Conservation (phyloP, 1,284 basidiomycete species). For the Tilletia walkeri region DNA sequence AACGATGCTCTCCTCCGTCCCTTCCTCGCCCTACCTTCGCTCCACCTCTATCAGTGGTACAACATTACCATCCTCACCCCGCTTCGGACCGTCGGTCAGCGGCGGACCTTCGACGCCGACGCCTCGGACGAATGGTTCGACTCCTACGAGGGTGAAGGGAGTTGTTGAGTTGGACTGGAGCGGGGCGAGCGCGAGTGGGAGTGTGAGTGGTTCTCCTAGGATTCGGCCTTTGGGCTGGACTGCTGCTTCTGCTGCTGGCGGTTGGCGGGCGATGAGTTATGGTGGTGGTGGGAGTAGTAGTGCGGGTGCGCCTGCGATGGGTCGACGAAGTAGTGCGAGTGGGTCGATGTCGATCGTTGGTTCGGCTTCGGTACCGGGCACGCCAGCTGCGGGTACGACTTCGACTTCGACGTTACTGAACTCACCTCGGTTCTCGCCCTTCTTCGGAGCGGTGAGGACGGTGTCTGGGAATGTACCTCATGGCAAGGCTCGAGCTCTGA, state of each 20-base stretch:
- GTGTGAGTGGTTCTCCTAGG: neutral
- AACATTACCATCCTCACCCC: neutral
- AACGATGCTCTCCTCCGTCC: neutral
- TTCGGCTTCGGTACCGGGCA: no score
- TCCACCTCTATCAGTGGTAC: neutral
- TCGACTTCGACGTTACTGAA: no score
- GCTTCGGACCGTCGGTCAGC: neutral
- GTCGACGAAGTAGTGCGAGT: neutral
- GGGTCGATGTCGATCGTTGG: no score
- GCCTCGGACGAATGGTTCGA: neutral
- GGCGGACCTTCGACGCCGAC: neutral
- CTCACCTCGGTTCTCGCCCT: no score
- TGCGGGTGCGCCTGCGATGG: neutral
- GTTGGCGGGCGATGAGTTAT: conserved; percentile 3
- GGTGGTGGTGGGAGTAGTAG: no score
- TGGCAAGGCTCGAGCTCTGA: no score
- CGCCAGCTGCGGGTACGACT: no score
- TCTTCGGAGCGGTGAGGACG: no score
- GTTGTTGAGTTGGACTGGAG: conserved; percentile 3
- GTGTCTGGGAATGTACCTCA: no score
- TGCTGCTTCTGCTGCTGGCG: no score
- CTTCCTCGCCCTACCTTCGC: neutral
- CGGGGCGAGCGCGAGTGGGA: neutral
- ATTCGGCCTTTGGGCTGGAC: neutral
- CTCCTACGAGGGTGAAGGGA: neutral